Conservation (phyloP, 768 basidiomycete genomes). For the Mycena chlorophos region DNA sequence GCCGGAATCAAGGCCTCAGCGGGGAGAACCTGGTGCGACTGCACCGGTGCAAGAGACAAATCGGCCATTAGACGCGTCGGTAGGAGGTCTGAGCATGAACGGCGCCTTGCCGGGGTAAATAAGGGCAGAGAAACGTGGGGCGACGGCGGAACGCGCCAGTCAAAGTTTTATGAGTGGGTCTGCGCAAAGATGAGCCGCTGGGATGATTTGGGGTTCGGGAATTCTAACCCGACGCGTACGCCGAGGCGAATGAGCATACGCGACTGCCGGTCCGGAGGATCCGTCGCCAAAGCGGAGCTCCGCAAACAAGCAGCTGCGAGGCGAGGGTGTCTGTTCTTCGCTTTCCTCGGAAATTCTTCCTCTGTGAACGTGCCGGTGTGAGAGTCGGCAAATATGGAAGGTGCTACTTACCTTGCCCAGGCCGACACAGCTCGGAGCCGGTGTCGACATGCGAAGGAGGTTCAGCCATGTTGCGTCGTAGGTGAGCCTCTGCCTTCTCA, state of each 20-base stretch:
- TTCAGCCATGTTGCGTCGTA: no score
- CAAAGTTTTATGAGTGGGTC: neutral
- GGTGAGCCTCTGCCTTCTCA: no score
- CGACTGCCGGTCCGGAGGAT: no score
- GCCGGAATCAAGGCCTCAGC: conserved; percentile 17
- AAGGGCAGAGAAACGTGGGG: conserved; percentile 7
- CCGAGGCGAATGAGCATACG: neutral
- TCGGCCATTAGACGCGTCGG: conserved; percentile 11
- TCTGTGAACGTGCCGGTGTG: no score
- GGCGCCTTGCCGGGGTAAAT: conserved; percentile 1
- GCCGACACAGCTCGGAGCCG: no score
- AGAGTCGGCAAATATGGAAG: no score
- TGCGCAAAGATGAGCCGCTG: conserved; percentile 13
- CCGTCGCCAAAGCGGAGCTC: no score
- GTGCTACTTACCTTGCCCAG: no score
- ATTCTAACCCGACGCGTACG: neutral
- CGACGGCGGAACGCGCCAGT: neutral
- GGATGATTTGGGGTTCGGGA: neutral
- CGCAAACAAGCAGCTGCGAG: no score
- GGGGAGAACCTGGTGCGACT: conserved; percentile 13
- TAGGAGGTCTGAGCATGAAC: conserved; percentile 8
- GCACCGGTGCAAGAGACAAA: conserved; percentile 2
- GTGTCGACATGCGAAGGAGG: no score
- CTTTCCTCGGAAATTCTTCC: no score
- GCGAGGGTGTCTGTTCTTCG: no score